phyloP scores from a whole-genome alignment of 495 filamentous ascomycete species.

The Clavariopsis aquatica region DNA sequence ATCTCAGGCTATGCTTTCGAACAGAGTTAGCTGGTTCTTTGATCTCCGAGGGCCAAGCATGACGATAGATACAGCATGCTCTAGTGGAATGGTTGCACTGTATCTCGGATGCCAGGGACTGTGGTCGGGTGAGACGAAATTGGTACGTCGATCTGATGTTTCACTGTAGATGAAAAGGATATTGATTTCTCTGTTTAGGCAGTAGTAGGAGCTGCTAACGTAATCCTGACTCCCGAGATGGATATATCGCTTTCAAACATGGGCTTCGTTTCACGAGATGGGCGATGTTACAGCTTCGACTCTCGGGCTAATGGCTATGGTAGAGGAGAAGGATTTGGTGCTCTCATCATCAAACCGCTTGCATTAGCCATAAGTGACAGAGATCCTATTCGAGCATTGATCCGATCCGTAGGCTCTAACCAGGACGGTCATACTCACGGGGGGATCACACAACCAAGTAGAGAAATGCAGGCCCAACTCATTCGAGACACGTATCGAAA shows the following conservation, averaged over 20 bases:
- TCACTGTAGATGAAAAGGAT: background rate
- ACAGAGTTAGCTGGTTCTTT: conserved; percentile 35
- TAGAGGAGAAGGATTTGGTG: conserved; percentile 39
- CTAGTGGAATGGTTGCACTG: conserved; percentile 23
- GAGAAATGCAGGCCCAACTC: conserved; percentile 22
- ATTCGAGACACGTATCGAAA: conserved; percentile 41
- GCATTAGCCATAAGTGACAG: conserved; percentile 44
- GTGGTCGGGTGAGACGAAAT: conserved; percentile 9
- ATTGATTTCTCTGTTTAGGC: background rate
- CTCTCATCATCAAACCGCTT: conserved; percentile 46
- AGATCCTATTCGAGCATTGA: conserved; percentile 48
- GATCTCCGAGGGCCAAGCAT: conserved; percentile 24
- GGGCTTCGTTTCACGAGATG: conserved; percentile 20
- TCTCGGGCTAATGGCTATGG: conserved; percentile 24
- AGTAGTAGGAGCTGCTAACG: conserved; percentile 14
- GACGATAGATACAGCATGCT: conserved; percentile 29
- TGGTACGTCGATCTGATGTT: background rate
- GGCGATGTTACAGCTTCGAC: conserved; percentile 29
- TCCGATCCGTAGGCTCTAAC: conserved; percentile 45
- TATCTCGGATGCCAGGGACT: conserved; percentile 22
- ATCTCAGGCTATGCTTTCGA: conserved; percentile 8
- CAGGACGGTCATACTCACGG: conserved; percentile 39
- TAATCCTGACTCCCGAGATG: conserved; percentile 11
- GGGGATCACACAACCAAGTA: conserved; percentile 24
- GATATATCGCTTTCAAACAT: conserved; percentile 7